Base-by-base conservation (phyloP, 305 asterid genomes). In the Striga hermonthica region DNA sequence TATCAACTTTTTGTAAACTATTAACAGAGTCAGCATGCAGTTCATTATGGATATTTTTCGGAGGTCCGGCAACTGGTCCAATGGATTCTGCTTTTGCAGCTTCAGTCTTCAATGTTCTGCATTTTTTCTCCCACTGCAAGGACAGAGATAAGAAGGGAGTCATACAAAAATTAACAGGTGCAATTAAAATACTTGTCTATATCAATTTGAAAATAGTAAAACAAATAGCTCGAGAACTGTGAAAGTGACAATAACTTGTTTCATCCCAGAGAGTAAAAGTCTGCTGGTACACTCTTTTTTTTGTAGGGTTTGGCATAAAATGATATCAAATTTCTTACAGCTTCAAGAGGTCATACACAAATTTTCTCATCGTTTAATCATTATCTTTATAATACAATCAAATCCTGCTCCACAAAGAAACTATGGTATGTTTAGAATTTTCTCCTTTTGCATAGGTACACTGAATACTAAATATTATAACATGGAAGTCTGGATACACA, bases 41-140 rank as follows among this genome's bases (percentile, higher is more conserved):
- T 79, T 84, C 85, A 79, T 80, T 86, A 81, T 87, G 98, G 98
- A 92, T 92, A 92, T 92, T 74, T 79, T 86, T 84, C 60, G 60
- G 69, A 0, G 82, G 78, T 73, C 84, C 91, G 74, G 69, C 65
- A 34, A 69, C 70, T 38, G 76, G 65, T 65, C 76, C 83, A 62
- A 0, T 39, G 68, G 88, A 64, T 67, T 68, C 82, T 63, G 69
- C 83, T 40, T 70, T 78, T 69, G 78, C 78, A 57, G 73, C 79
- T 74, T 71, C 88, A 6, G 50, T 79, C 82, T 79, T 77, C 74
- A 73, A 44, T n/a, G 70, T 34, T 64, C 70, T 74, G 85, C 89
- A 84, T 71, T 77, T 84, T 66, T 81, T 84, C 82, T 81, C 85
- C 95, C 91, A 88, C 95, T 88, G 72, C 80, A 84, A 69, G 57